Evolutionary conservation across 139 green algal species (phyloP).

Genomic region (Picochlorum sp.): DNA sequence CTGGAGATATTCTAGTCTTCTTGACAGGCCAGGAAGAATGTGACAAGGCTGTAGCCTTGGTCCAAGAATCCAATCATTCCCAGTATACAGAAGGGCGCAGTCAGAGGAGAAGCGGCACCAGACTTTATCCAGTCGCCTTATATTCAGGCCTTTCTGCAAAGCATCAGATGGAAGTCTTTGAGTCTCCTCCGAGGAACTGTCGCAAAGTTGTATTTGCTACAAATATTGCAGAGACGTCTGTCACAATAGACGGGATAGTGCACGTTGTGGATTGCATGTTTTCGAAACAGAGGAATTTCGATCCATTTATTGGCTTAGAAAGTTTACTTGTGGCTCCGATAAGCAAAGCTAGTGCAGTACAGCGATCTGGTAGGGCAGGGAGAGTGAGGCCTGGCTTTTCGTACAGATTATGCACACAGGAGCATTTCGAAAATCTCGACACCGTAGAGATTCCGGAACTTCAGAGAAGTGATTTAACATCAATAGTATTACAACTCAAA

Average conservation of each 20-base stretch:
- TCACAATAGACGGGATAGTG: slow-evolving; percentile 75
- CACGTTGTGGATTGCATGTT: slow-evolving; percentile 86
- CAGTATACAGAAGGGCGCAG: slow-evolving; percentile 9
- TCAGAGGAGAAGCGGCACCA: slow-evolving; percentile 10
- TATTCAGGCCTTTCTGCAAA: slow-evolving; percentile 68
- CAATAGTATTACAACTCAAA: slow-evolving; percentile 73
- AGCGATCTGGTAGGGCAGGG: slow-evolving; percentile 85
- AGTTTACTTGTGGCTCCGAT: slow-evolving; percentile 52
- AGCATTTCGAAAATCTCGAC: slow-evolving; percentile 37
- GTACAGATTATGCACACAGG: slow-evolving; percentile 79
- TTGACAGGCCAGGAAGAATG: slow-evolving; percentile 76
- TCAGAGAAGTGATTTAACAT: slow-evolving; percentile 85
- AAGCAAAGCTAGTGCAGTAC: slow-evolving; percentile 67
- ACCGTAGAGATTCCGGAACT: slow-evolving; percentile 79
- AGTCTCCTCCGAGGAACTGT: slow-evolving; percentile 46
- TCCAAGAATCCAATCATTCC: slow-evolving; percentile 55
- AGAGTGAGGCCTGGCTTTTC: slow-evolving; percentile 69
- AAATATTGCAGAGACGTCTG: slow-evolving; percentile 84
- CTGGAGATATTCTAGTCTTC: slow-evolving; percentile 91
- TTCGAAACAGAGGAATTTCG: slow-evolving; percentile 76
- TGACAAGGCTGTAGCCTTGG: slow-evolving; percentile 34
- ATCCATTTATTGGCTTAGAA: slow-evolving; percentile 96
- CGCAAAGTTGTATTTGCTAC: slow-evolving; percentile 83
- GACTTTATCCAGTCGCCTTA: slow-evolving; percentile 44
- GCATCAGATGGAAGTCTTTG: slow-evolving; percentile 58